Base-by-base conservation (phyloP, 1,139 yeast genomes). In the Saccharomyces uvarum region DNA sequence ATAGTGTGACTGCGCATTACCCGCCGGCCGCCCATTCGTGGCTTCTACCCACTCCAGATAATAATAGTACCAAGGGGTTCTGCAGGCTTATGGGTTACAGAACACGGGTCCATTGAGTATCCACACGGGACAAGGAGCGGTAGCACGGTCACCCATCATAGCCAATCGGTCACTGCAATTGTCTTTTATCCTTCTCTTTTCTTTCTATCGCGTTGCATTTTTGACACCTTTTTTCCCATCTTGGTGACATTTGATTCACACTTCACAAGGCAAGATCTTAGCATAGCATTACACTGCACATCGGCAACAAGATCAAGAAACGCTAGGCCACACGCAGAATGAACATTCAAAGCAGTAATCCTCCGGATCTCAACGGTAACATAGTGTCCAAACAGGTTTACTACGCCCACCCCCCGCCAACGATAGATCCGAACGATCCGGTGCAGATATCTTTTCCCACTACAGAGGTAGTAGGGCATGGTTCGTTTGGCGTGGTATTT, bases 401-500 rank as follows among this genome's bases (percentile, higher is more conserved):
- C 54, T 54, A 55, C 48, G 69, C 69, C 19, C 69, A 65, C 53
- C 56, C 59, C 14, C 42, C 42, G 47, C 44, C 28, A 49, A 41
- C 27, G 55, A 59, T 38, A 31, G 24, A 50, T 8, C 63, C 60
- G 27, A 61, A 61, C 11, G 64, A 64, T 27, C 63, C 71, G 46
- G 65, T 69, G 44, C 59, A 63, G 49, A 72, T 72, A 24, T 64
- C 73, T n/a, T 70, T 69, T 50, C 72, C 73, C 5, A 65, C 68
- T 19, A 65, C 74, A 0, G 72, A 88, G 65, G 91, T 91, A 78
- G 96, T 91, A 52, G 99, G 99, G 16, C 96, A 89, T 71, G 99
- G 99, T 14, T 90, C 98, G 21, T 93, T 93, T 75, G 99, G 99
- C 4, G 93, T 90, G 33, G 99, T 93, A 29, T 90, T 89, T 69